Conservation (phyloP, 768 basidiomycete species). For the Trametes villosa region DNA sequence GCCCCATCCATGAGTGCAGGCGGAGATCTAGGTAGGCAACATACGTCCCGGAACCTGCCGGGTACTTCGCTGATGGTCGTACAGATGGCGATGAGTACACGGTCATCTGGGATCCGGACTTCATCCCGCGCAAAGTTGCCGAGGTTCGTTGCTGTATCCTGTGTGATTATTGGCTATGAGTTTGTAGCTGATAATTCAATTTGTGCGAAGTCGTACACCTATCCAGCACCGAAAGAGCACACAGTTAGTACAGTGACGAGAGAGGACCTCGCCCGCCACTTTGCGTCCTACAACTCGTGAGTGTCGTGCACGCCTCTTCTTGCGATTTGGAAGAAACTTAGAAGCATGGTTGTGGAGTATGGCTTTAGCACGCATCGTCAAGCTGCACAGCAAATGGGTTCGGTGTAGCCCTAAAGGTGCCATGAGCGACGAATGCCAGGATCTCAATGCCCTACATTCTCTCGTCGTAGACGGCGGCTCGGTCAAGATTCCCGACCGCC, state of each 20-base stretch:
- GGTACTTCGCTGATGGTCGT: background rate
- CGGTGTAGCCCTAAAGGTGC: constrained; percentile 58
- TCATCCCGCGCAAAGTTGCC: constrained; percentile 57
- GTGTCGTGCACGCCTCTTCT: constrained; percentile 20
- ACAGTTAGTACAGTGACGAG: constrained; percentile 52
- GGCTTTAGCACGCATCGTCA: constrained; percentile 58
- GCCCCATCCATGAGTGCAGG: constrained; percentile 75
- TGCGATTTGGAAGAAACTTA: background rate
- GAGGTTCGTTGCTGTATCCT: constrained; percentile 44
- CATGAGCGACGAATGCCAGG: constrained; percentile 66
- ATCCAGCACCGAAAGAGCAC: constrained; percentile 64
- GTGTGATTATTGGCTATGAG: no score
- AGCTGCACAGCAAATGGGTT: constrained; percentile 65
- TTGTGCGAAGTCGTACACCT: constrained; percentile 60
- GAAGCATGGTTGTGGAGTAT: constrained; percentile 49
- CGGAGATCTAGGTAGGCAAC: constrained; percentile 60
- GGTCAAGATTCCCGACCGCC: constrained; percentile 60
- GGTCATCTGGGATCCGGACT: constrained; percentile 70
- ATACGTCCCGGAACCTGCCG: background rate
- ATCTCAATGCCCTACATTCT: constrained; percentile 72
- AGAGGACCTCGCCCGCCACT: constrained; percentile 64
- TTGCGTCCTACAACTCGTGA: constrained; percentile 68
- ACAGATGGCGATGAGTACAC: constrained; percentile 63
- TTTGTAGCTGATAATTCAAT: background rate
- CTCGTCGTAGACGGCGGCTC: constrained; percentile 69